Conservation (phyloP, 306 rosid species). For the Fagus sylvatica region DNA sequence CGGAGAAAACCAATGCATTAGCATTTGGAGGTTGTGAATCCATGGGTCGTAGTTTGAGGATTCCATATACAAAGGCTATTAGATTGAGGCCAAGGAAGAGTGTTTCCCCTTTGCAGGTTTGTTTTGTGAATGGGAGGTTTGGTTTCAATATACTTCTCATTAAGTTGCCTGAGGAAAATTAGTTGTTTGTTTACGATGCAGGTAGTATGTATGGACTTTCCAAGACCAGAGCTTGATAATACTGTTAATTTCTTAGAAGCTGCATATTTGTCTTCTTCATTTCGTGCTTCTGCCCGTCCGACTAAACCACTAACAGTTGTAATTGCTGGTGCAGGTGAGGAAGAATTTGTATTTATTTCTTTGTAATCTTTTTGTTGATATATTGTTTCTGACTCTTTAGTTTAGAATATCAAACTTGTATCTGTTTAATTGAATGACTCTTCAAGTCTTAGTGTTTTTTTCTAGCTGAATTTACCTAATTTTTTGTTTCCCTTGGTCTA, state of each 20-base stretch:
- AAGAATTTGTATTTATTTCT: too few species aligned
- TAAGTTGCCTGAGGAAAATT: constrained; percentile 10
- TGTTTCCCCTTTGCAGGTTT: constrained; percentile 53
- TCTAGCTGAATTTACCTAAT: neutral
- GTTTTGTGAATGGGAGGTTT: neutral
- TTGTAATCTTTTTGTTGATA: neutral
- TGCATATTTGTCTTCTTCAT: constrained; percentile 74
- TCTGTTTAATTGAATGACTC: neutral
- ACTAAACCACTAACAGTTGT: constrained; percentile 67
- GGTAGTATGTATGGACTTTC: constrained; percentile 84
- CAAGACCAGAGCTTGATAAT: constrained; percentile 79
- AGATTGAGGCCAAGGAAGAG: constrained; percentile 36
- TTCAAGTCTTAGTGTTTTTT: neutral
- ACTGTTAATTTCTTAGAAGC: constrained; percentile 84
- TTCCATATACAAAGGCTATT: constrained; percentile 27
- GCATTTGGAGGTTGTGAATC: constrained; percentile 53
- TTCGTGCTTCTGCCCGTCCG: constrained; percentile 69
- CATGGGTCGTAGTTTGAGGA: constrained; percentile 42
- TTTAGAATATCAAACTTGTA: constrained; percentile 3
- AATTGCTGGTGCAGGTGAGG: constrained; percentile 93
- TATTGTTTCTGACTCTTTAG: neutral
- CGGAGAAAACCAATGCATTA: constrained; percentile 35
- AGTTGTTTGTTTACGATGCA: constrained; percentile 14
- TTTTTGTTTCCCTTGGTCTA: neutral
- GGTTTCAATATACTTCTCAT: neutral